These are phyloP conservation scores for Aurifilum marmelostoma DNA, from an alignment of 2,329 filamentous ascomycete genomes.

Conservation along the genomic window DNA sequence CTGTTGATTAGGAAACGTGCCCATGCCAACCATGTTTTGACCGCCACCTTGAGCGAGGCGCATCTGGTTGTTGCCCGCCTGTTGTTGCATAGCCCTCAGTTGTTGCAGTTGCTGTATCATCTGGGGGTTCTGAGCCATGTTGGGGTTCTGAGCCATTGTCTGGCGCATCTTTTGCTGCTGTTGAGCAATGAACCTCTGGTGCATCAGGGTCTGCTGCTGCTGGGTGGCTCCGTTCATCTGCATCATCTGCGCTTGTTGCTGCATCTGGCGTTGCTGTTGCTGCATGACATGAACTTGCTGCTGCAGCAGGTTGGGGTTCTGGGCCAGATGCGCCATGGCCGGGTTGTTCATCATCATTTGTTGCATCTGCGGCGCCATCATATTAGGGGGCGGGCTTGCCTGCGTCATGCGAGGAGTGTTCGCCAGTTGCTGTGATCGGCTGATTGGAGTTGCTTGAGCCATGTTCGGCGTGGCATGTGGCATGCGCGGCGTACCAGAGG, in stretches of 20 bases:
- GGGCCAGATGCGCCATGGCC: constrained; percentile 43
- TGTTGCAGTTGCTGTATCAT: constrained; percentile 42
- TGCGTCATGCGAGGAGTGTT: constrained; percentile 66
- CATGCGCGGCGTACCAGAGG: constrained; percentile 65
- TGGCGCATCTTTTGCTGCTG: constrained; percentile 40
- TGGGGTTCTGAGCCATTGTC: constrained; percentile 39
- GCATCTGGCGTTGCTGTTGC: constrained; percentile 50
- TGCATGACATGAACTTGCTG: constrained; percentile 33
- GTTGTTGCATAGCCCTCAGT: constrained; percentile 26
- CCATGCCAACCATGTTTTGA: constrained; percentile 36
- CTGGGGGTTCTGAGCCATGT: constrained; percentile 28
- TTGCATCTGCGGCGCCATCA: constrained; percentile 62
- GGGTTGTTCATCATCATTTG: constrained; percentile 58
- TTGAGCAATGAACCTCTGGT: constrained; percentile 42
- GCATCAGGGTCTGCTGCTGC: constrained; percentile 38
- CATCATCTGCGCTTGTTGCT: constrained; percentile 48
- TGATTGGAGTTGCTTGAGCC: constrained; percentile 62
- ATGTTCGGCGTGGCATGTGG: constrained; percentile 65
- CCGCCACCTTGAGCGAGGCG: constrained; percentile 33
- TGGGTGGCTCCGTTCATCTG: constrained; percentile 46
- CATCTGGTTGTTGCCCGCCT: constrained; percentile 33
- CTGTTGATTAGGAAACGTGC: constrained; percentile 34
- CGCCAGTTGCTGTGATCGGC: constrained; percentile 47
- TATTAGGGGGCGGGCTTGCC: constrained; percentile 62
- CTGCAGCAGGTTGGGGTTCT: constrained; percentile 42